Conservation (phyloP, 2,329 filamentous ascomycete genomes). For the Xylariaceae sp. region DNA sequence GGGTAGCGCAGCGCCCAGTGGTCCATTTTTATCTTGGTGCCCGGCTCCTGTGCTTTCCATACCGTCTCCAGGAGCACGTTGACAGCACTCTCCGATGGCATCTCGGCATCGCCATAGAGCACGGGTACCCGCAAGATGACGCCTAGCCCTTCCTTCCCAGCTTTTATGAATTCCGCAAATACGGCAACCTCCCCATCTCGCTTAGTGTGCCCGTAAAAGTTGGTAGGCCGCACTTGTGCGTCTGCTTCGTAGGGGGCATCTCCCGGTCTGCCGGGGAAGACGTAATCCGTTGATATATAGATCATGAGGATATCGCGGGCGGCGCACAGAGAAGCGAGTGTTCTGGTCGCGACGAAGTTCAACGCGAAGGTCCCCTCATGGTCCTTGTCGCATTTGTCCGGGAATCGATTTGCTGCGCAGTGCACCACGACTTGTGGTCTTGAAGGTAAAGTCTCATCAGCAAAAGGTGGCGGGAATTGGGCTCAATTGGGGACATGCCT, state of each 20-base stretch:
- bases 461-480: neutral
- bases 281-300: conserved; percentile 84
- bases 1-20: conserved; percentile 85
- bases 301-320: conserved; percentile 65
- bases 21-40: conserved; percentile 73
- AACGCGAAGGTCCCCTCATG: conserved; percentile 73
- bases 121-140: conserved; percentile 81
- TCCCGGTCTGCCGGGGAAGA: conserved; percentile 73
- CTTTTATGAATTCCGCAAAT: conserved; percentile 59
- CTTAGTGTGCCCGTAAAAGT: conserved; percentile 70
- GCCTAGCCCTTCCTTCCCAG: conserved; percentile 55
- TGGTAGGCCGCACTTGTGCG: conserved; percentile 68
- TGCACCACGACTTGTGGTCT: conserved; percentile 81
- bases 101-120: conserved; percentile 77
- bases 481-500: conserved; percentile 48
- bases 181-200: conserved; percentile 66
- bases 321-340: conserved; percentile 68
- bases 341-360: conserved; percentile 72
- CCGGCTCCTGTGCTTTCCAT: conserved; percentile 70
- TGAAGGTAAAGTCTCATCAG: conserved; percentile 23
- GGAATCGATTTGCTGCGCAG: conserved; percentile 85
- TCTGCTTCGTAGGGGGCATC: conserved; percentile 79
- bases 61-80: conserved; percentile 79
- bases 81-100: conserved; percentile 75
- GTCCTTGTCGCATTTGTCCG: conserved; percentile 81